These are phyloP conservation scores for Millerozyma miso DNA, from an alignment of 805 yeast genomes.

Conservation along the genomic window DNA sequence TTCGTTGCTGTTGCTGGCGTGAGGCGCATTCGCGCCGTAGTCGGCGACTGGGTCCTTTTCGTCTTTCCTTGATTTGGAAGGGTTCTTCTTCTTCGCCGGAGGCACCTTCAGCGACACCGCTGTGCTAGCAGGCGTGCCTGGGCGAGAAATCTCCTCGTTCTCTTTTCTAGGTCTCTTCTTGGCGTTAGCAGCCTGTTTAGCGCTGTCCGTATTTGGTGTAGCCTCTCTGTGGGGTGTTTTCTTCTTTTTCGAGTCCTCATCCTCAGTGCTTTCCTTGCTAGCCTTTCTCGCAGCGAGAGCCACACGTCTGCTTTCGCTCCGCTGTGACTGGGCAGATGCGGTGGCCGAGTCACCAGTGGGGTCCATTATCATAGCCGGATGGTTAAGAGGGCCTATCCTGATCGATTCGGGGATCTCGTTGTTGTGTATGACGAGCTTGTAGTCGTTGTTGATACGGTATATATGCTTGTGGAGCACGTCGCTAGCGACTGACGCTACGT, in stretches of 20 bases:
- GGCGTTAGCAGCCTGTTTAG: constrained; percentile 7
- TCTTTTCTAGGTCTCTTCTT: constrained; percentile 19
- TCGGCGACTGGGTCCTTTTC: constrained; percentile 8
- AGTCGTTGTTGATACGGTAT: constrained; percentile 74
- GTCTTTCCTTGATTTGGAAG: constrained; percentile 19
- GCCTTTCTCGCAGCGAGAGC: constrained; percentile 89
- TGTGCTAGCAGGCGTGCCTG: constrained; percentile 10
- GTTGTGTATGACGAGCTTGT: constrained; percentile 62
- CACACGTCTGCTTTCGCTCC: constrained; percentile 85
- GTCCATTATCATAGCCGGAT: constrained; percentile 82
- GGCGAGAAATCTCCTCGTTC: constrained; percentile 12
- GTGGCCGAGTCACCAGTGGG: constrained; percentile 44
- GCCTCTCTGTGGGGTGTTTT: constrained; percentile 10
- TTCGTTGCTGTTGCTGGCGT: constrained; percentile 35
- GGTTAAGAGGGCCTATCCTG: constrained; percentile 74
- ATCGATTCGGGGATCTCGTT: constrained; percentile 79
- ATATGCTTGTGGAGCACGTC: constrained; percentile 70
- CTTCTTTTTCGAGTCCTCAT: constrained; percentile 11
- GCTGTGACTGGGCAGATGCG: constrained; percentile 65
- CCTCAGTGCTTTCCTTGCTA: constrained; percentile 34
- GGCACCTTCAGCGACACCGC: neutral
- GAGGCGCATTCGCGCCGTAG: constrained; percentile 3
- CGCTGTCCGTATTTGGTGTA: constrained; percentile 8
- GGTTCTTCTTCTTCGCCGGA: constrained; percentile 17
- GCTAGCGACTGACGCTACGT: constrained; percentile 87